These are phyloP conservation scores for Royoungia palumana DNA, from an alignment of 768 basidiomycete species.

Conservation along the genomic window DNA sequence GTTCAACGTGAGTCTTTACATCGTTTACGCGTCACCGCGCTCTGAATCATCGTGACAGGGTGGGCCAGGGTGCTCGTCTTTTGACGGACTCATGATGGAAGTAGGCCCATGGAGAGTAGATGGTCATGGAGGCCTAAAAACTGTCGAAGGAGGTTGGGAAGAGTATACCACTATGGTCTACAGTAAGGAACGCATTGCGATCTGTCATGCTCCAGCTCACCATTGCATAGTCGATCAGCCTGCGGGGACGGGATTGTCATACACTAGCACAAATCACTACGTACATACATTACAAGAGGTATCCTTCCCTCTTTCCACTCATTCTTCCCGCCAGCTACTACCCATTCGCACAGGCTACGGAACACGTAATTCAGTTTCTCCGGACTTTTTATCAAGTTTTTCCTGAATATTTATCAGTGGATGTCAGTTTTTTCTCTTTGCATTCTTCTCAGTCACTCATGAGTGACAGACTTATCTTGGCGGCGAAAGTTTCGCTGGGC, in stretches of 20 bases:
- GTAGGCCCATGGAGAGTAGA: slow-evolving; percentile 90
- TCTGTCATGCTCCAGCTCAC: slow-evolving; percentile 8
- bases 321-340: not conserved
- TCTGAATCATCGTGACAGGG: slow-evolving; percentile 48
- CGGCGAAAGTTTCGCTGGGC: slow-evolving; percentile 96
- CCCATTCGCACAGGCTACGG: slow-evolving; percentile 51
- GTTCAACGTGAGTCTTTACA: slow-evolving; percentile 74
- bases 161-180: slow-evolving; percentile 95
- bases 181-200: slow-evolving; percentile 48
- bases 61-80: slow-evolving; percentile 95
- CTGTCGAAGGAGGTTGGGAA: slow-evolving; percentile 90
- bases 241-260: slow-evolving; percentile 92
- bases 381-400: slow-evolving; percentile 87
- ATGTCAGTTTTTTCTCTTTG: slow-evolving; percentile 50
- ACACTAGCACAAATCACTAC: slow-evolving; percentile 80
- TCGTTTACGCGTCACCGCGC: not conserved
- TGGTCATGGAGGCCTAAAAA: slow-evolving; percentile 64
- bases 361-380: slow-evolving; percentile 80
- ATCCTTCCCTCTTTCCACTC: slow-evolving; percentile 14
- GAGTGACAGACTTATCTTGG: slow-evolving; percentile 82
- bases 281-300: slow-evolving; percentile 76
- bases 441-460: slow-evolving; percentile 7
- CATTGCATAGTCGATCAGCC: slow-evolving; percentile 85
- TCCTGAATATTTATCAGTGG: slow-evolving; percentile 78
- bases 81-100: slow-evolving; percentile 98